Evolutionary conservation across 495 filamentous ascomycete species (phyloP).

Genomic region (Cercophora sp.): DNA sequence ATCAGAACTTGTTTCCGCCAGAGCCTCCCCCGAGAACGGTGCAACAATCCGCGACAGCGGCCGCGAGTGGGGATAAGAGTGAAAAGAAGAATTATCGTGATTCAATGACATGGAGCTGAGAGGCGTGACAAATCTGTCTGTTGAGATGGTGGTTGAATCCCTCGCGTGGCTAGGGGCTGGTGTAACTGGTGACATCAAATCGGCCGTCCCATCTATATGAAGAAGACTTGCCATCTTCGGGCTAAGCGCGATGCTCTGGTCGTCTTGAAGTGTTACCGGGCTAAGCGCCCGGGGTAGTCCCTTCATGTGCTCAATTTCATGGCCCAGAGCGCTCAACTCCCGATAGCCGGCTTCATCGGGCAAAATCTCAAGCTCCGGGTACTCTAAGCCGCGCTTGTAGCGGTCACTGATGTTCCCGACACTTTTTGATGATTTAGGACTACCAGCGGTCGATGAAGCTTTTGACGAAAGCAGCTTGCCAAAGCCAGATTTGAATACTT

Average conservation of each 20-base stretch:
- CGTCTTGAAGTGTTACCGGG: neutral
- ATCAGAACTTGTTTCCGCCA: neutral
- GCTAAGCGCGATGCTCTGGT: conserved; percentile 8
- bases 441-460: conserved; percentile 8
- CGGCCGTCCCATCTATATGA: conserved; percentile 12
- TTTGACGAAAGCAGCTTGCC: conserved; percentile 27
- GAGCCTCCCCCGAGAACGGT: neutral
- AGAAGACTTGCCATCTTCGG: conserved; percentile 17
- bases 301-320: conserved; percentile 33
- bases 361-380: conserved; percentile 34
- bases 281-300: neutral
- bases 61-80: conserved; percentile 20
- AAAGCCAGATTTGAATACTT: conserved; percentile 30
- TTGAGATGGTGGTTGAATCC: conserved; percentile 15
- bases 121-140: conserved; percentile 22
- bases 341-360: conserved; percentile 27
- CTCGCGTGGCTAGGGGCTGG: conserved; percentile 1
- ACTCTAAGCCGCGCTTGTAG: conserved; percentile 23
- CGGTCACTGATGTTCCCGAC: conserved; percentile 1
- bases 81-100: conserved; percentile 20
- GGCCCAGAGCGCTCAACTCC: conserved; percentile 31
- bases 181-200: neutral
- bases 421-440: conserved; percentile 1
- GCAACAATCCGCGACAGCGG: conserved; percentile 6
- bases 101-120: conserved; percentile 15